Conservation (phyloP, 495 filamentous ascomycete genomes). For the Penicillium atrosanguineum region DNA sequence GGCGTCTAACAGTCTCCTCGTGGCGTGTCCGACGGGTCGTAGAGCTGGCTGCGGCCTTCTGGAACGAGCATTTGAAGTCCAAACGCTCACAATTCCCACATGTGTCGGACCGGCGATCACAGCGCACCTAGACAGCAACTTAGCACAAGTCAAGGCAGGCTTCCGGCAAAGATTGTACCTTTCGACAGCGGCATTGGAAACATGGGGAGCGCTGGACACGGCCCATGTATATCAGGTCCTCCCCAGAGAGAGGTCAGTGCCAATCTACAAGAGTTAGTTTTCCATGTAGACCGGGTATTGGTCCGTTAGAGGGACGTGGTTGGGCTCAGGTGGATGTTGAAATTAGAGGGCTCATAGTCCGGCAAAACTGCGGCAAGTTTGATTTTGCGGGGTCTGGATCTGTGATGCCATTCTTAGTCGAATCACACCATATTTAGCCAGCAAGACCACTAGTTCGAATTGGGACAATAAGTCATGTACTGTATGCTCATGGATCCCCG, state of each 20-base stretch:
- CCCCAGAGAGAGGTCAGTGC: neutral
- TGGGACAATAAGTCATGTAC: neutral
- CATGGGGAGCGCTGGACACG: constrained; percentile 12
- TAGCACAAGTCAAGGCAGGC: neutral
- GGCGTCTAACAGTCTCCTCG: neutral
- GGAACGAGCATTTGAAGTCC: constrained; percentile 14
- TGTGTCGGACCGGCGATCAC: constrained; percentile 10
- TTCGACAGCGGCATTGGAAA: constrained; percentile 18
- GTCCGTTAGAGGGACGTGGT: too few relatives aligned
- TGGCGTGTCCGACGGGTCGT: neutral
- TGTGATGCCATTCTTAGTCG: neutral
- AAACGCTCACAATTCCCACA: constrained; percentile 17
- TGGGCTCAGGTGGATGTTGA: neutral
- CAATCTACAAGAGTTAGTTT: neutral
- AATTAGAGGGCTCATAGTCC: neutral
- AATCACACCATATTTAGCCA: neutral
- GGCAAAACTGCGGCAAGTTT: constrained; percentile 1
- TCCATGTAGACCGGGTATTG: neutral
- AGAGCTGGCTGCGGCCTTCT: neutral
- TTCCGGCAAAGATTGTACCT: constrained; percentile 2
- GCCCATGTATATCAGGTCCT: constrained; percentile 2
- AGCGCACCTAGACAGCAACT: constrained; percentile 10
- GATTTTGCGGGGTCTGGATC: constrained; percentile 3
- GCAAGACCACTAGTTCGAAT: neutral
- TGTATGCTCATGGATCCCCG: neutral